A percentile compares a stretch with the other conserved stretches of the same genome.
These are phyloP conservation scores for Citrus unshiu DNA, from an alignment of 345 rosid genomes.

Conservation along the genomic window DNA sequence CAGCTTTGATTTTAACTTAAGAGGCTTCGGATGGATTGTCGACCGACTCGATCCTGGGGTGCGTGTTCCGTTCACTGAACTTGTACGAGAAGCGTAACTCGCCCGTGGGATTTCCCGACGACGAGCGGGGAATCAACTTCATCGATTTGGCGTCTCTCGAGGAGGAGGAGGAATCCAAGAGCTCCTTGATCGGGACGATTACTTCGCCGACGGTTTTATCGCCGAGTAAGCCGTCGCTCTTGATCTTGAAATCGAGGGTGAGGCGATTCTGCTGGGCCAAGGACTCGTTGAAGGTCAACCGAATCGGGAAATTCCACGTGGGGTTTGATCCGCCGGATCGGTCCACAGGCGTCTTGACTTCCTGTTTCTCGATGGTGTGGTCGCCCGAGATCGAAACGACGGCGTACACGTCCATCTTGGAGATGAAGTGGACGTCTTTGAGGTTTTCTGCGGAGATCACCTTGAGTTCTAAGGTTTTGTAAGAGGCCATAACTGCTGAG, in stretches of 20 bases:
- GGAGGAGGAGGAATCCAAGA: conserved; percentile 24
- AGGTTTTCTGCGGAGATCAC: conserved; percentile 62
- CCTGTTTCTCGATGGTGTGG: conserved; percentile 27
- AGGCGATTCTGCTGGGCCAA: conserved; percentile 48
- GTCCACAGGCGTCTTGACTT: conserved; percentile 42
- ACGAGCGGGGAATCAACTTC: too few species aligned
- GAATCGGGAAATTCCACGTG: conserved; percentile 62
- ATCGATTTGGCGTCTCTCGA: conserved; percentile 14
- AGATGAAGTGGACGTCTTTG: conserved; percentile 57
- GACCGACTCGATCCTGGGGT: rapidly evolving
- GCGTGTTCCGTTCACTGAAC: too few species aligned
- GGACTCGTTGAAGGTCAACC: conserved; percentile 44
- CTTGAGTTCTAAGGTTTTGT: conserved; percentile 54
- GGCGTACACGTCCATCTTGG: conserved; percentile 82
- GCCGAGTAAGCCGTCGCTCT: conserved; percentile 61
- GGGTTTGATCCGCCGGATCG: conserved; percentile 52
- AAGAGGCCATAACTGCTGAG: conserved; percentile 41
- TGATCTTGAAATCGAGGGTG: conserved; percentile 49
- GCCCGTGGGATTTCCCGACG: too few species aligned
- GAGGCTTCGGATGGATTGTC: too few species aligned
- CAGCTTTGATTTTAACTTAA: too few species aligned
- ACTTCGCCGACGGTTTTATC: conserved; percentile 74
- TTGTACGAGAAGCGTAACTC: too few species aligned
- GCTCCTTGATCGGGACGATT: conserved; percentile 64
- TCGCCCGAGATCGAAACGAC: conserved; percentile 59